phyloP scores from a whole-genome alignment of 129 eudicot genomes.

The Deinandra increscens region DNA sequence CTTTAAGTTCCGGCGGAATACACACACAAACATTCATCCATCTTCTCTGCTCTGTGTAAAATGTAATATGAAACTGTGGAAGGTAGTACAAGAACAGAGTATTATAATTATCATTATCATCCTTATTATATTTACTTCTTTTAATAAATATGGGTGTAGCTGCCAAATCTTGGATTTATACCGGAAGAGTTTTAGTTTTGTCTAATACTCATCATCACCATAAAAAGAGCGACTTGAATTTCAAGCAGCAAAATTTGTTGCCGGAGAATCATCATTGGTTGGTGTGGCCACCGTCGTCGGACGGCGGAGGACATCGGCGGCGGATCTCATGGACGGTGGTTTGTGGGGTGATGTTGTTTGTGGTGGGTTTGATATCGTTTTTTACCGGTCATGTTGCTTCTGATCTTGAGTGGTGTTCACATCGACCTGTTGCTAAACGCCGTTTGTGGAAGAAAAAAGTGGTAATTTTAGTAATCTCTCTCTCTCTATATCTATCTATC shows the following conservation, averaged over 20 bases:
- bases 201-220: conserved; percentile 7
- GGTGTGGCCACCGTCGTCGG: conserved; percentile 42
- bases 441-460: conserved; percentile 42
- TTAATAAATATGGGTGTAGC: conserved; percentile 27
- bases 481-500: background rate
- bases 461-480: conserved; percentile 28
- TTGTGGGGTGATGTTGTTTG: conserved; percentile 77
- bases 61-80: conserved; percentile 40
- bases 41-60: background rate
- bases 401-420: conserved; percentile 82
- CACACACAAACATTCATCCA: conserved; percentile 14
- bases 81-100: background rate
- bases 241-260: conserved; percentile 27
- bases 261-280: conserved; percentile 35
- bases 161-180: conserved; percentile 47
- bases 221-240: conserved; percentile 13
- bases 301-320: conserved; percentile 37
- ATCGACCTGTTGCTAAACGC: conserved; percentile 43
- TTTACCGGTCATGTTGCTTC: conserved; percentile 76
- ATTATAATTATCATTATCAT: background rate
- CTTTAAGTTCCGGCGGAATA: background rate
- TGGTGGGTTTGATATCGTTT: conserved; percentile 63
- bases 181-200: conserved; percentile 37
- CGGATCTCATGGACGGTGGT: conserved; percentile 72
- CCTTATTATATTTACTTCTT: background rate